Base-by-base conservation (phyloP, 331 rosid genomes). In the Rosa hybrid region DNA sequence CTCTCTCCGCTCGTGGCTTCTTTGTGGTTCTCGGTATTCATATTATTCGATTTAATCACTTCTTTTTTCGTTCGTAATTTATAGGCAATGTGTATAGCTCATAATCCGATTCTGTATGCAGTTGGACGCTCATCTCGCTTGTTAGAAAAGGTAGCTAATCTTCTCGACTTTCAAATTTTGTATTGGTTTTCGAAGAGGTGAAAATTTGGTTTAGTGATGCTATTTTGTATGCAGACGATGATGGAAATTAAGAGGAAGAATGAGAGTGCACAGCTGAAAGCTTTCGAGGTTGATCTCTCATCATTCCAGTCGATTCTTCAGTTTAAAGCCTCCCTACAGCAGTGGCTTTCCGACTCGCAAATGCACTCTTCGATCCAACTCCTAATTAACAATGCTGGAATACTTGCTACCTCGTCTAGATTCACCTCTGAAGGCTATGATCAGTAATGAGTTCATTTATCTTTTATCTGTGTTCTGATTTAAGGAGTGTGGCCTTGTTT, bases 321-420 rank as follows among this genome's bases (percentile, higher is more conserved):
- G 72, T 95, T 95, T 80, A 86, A 12, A 62, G 68, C 12, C 68
- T 62, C 68, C 17, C 18, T 62, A 25, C 17, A 25, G 17, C 68
- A 12, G 41, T 62, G 68, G 68, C 38, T 62, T 11, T 77, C 78
- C 70, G 84, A 88, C 79, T 89, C 98, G 44, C 74, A 82, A 77
- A 83, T 95, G 94, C 96, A 90, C 90, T 81, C 89, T 90, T 95
- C 99, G 0, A 78, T 92, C 75, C 98, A 92, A 81, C 63, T 95
- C 71, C 85, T 95, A 77, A 87, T 95, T 71, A 95, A 95, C 88
- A 89, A 91, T 83, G 98, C 98, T 67, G 99, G 99, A 82, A 89
- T 92, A 82, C 84, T 95, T 49, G 99, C 98, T 65, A 93, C 93
- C 45, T 92, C 98, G 16, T 84, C 75, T 67, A 87, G 94, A 88